Percentiles rank a stretch among this genome's conserved stretches.
Conservation (phyloP, 192 early-diverging fungal species). For the Linnemannia zychae region DNA sequence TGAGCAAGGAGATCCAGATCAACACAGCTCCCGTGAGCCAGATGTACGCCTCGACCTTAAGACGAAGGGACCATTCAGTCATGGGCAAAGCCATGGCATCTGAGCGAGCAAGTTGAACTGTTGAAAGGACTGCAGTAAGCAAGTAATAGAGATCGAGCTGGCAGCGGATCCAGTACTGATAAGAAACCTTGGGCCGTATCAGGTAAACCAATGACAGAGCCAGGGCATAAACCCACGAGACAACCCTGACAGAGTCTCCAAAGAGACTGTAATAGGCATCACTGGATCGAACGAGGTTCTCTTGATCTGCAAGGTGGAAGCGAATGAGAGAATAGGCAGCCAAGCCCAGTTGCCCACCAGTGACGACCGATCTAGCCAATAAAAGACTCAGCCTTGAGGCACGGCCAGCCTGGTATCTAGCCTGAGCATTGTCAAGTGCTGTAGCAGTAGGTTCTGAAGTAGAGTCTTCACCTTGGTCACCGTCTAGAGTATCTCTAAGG, state of each 20-base stretch:
- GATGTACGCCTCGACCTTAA: slow-evolving; percentile 18
- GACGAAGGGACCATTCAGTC: slow-evolving; percentile 26
- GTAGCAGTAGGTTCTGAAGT: neutral
- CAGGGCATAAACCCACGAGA: slow-evolving; percentile 33
- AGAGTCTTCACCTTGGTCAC: neutral
- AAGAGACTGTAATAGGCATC: neutral
- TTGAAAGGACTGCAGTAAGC: slow-evolving; percentile 14
- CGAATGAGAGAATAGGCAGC: slow-evolving; percentile 10
- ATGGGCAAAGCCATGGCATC: slow-evolving; percentile 20
- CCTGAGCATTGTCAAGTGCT: slow-evolving; percentile 13
- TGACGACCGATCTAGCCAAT: slow-evolving; percentile 24
- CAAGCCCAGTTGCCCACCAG: slow-evolving; percentile 29
- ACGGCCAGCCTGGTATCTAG: slow-evolving; percentile 23
- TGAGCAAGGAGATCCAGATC: slow-evolving; percentile 13
- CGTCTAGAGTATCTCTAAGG: slow-evolving; percentile 11
- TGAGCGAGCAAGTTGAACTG: neutral
- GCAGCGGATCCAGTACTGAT: slow-evolving; percentile 38
- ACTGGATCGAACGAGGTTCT: neutral
- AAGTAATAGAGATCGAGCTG: slow-evolving; percentile 39
- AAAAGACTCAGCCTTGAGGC: slow-evolving; percentile 18
- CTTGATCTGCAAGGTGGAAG: neutral
- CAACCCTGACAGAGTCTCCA: neutral
- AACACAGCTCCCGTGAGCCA: slow-evolving; percentile 21
- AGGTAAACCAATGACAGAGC: slow-evolving; percentile 19
- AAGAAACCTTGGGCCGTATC: slow-evolving; percentile 16